A percentile compares a stretch with the other conserved stretches of the same genome.
Conservation (phyloP, 768 basidiomycete species). For the Lyophyllum atratum region DNA sequence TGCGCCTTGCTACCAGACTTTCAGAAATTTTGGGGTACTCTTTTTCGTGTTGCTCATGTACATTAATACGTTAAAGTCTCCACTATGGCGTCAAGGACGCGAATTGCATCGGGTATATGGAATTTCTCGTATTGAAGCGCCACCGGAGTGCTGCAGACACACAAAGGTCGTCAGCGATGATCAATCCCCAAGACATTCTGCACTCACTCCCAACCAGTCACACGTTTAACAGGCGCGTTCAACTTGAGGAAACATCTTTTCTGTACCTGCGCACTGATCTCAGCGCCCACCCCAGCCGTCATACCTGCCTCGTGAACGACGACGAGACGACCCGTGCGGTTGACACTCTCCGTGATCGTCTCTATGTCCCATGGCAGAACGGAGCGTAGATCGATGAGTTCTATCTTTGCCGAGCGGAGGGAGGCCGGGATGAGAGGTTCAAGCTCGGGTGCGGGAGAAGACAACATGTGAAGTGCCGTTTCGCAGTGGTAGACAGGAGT, state of each 20-base stretch:
- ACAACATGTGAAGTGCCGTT: constrained; percentile 74
- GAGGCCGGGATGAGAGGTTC: constrained; percentile 65
- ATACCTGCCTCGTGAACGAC: constrained; percentile 92
- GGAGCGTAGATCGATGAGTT: constrained; percentile 89
- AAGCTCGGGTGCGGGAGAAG: constrained; percentile 63
- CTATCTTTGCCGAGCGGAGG: constrained; percentile 70
- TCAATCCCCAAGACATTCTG: constrained; percentile 7
- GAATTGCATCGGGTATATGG: constrained; percentile 84
- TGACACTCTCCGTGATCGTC: constrained; percentile 79
- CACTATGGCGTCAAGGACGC: constrained; percentile 80
- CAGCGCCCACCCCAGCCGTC: constrained; percentile 86
- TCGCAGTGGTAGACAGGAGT: constrained; percentile 92
- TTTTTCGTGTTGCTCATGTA: background rate
- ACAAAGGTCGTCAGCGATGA: background rate
- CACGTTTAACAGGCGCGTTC: constrained; percentile 82
- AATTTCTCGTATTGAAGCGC: constrained; percentile 91
- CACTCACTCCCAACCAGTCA: constrained; percentile 95
- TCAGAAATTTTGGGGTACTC: too few species aligned
- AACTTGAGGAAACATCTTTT: constrained; percentile 86
- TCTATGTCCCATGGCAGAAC: constrained; percentile 90
- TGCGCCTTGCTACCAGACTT: too few species aligned
- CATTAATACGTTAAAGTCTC: constrained; percentile 75
- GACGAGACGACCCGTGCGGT: constrained; percentile 80
- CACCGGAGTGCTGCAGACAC: constrained; percentile 64
- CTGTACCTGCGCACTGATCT: constrained; percentile 91